Conservation (phyloP, 495 filamentous ascomycete species). For the Penicillium roqueforti region DNA sequence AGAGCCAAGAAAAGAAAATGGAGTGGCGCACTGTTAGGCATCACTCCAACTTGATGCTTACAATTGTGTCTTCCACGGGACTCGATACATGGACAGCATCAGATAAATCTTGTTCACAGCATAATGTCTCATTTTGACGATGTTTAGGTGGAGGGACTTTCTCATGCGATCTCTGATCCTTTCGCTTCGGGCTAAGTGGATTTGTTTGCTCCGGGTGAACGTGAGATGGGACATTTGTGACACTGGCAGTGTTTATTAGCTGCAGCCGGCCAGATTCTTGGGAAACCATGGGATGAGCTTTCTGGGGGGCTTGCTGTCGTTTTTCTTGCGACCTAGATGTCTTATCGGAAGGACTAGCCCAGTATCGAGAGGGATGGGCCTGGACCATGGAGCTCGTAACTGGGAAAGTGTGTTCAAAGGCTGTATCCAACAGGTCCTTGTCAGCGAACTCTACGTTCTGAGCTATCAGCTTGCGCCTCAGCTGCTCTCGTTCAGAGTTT, state of each 20-base stretch:
- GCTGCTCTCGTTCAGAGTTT: background rate
- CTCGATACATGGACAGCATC: background rate
- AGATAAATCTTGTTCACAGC: background rate
- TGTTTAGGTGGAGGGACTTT: constrained; percentile 35
- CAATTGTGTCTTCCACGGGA: background rate
- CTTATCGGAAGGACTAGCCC: background rate
- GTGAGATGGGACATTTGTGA: constrained; percentile 20
- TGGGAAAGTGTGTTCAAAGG: background rate
- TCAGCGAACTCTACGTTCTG: background rate
- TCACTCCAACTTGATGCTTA: background rate
- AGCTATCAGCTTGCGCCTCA: background rate
- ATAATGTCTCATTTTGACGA: constrained; percentile 9
- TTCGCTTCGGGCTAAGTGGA: constrained; percentile 43
- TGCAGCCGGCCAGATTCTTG: constrained; percentile 43
- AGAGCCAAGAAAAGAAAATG: background rate
- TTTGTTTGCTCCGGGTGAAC: constrained; percentile 31
- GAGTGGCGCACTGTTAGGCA: background rate
- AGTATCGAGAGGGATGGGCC: background rate
- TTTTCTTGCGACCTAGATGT: background rate
- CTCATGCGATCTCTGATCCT: constrained; percentile 36
- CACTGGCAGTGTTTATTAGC: constrained; percentile 19
- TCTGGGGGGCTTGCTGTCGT: background rate
- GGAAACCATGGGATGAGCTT: constrained; percentile 77
- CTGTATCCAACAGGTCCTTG: background rate
- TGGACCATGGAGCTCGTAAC: background rate